Base-by-base conservation (phyloP, 305 asterid genomes). In the Solanum hybrid region DNA sequence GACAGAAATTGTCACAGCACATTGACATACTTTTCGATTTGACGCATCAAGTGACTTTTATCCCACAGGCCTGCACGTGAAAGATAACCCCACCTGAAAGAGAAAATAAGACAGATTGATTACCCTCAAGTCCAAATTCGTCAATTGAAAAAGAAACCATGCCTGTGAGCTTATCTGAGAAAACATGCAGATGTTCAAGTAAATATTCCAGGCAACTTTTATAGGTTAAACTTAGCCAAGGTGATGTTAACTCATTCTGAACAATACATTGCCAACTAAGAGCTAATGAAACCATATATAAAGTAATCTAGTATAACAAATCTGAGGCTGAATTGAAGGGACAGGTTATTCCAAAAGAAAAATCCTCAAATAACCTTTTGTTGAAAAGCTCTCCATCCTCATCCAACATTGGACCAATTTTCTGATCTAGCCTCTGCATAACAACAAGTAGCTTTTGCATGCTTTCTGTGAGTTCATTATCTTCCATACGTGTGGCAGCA, bases 21-120 rank as follows among this genome's bases (percentile, higher is more conserved):
- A 89, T 91, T 86, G 83, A 89, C 94, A 45, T 95, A 96, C 99
- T 96, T 96, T 93, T 96, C 99, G 45, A 96, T 96, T 91, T 96
- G 99, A 91, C 99, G 93, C 99, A 96, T 96, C 41, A 96, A 91
- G 94, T 96, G 99, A 92, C 99, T 96, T 93, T 96, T 96, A 94
- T 96, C 99, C 99, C 99, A 96, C 89, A 96, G 92, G 79, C 99
- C 99, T 88, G 99, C 99, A 89, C 99, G 97, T 20, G 99, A 96
- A 89, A 96, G 95, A 88, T 91, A 96, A 80, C 99, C 99, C 99
- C 99, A 96, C 93, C 99, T 96, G 95, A 91, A 94, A 92, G 68
- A 78, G 61, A 75, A 91, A 81, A 89, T 73, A 45, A 76, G 79
- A 79, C 76, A 29, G 12, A 79, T 57, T 13, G 61, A 89, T 84